Evolutionary conservation across 1,139 yeast species (phyloP).

Genomic region (Hyphopichia buzzinii): DNA sequence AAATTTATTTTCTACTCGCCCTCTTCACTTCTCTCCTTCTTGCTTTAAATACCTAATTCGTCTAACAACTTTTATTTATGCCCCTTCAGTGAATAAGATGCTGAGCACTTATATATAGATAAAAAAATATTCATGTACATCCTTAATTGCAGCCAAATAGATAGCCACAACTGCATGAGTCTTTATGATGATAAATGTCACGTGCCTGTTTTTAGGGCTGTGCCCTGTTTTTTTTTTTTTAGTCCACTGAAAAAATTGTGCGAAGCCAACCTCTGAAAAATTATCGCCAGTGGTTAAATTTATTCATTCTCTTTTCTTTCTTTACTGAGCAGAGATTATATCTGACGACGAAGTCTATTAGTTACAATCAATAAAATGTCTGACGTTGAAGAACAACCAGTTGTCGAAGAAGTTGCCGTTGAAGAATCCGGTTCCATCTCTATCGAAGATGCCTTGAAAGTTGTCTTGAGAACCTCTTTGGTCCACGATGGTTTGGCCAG

Average conservation of each 20-base stretch:
- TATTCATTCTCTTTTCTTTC: constrained; percentile 13
- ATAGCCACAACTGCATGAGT: background rate
- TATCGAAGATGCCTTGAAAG: constrained; percentile 98
- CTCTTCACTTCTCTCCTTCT: background rate
- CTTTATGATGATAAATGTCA: background rate
- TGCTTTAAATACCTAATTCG: background rate
- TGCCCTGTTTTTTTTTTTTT: constrained; percentile 2
- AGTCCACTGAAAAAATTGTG: constrained; percentile 1
- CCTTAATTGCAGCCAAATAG: background rate
- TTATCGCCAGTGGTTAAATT: constrained; percentile 6
- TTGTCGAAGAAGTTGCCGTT: constrained; percentile 82
- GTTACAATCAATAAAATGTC: constrained; percentile 51
- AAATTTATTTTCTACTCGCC: background rate
- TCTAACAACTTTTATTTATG: too few species aligned
- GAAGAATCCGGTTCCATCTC: constrained; percentile 87
- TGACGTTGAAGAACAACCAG: constrained; percentile 84
- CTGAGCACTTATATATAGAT: background rate
- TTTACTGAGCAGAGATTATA: constrained; percentile 70
- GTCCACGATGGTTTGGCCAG: constrained; percentile 99
- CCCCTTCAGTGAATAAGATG: background rate
- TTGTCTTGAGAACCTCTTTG: constrained; percentile 96
- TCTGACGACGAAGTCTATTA: constrained; percentile 82
- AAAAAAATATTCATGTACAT: too few species aligned
- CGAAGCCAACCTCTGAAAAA: constrained; percentile 13
- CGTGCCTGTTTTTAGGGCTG: background rate